These are phyloP conservation scores for Papiliotrema fonsecae DNA, from an alignment of 1,284 basidiomycete genomes.

Conservation along the genomic window DNA sequence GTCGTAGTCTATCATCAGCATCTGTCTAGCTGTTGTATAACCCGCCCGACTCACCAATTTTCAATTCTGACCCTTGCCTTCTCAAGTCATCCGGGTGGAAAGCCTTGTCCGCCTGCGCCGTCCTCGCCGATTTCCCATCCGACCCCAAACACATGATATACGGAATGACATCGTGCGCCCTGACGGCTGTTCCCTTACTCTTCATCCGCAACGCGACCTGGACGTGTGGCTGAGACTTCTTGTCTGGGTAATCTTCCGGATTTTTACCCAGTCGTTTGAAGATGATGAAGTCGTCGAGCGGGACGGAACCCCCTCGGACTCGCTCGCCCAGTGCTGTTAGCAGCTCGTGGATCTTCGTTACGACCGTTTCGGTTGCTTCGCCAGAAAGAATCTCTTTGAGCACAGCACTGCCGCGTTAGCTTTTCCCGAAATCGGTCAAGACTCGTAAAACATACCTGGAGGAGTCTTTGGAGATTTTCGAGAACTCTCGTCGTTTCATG, in stretches of 20 bases:
- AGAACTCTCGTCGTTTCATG: constrained; percentile 98
- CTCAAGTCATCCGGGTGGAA: constrained; percentile 91
- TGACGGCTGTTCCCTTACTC: constrained; percentile 70
- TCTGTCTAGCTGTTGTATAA: neutral
- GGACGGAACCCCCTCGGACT: constrained; percentile 70
- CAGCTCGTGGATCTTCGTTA: constrained; percentile 91
- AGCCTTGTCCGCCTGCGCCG: constrained; percentile 82
- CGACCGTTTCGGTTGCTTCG: constrained; percentile 80
- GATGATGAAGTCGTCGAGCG: constrained; percentile 89
- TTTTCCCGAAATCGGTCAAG: neutral
- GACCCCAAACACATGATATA: constrained; percentile 88
- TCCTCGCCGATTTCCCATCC: constrained; percentile 67
- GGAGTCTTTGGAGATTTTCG: constrained; percentile 81
- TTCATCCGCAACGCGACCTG: constrained; percentile 94
- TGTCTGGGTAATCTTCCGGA: constrained; percentile 93
- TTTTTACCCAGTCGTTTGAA: constrained; percentile 93
- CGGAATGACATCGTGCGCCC: constrained; percentile 87
- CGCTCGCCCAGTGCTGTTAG: constrained; percentile 67
- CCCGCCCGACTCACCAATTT: constrained; percentile 59
- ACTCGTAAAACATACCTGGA: constrained; percentile 60
- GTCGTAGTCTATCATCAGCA: constrained; percentile 67
- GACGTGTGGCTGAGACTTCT: constrained; percentile 91
- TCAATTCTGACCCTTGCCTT: constrained; percentile 60
- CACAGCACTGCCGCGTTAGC: constrained; percentile 59
- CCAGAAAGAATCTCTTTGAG: constrained; percentile 89